Percentiles rank a stretch among this genome's conserved stretches.
Evolutionary conservation across 2,329 filamentous ascomycete species (phyloP).

Genomic region (Diaporthe caulivora): DNA sequence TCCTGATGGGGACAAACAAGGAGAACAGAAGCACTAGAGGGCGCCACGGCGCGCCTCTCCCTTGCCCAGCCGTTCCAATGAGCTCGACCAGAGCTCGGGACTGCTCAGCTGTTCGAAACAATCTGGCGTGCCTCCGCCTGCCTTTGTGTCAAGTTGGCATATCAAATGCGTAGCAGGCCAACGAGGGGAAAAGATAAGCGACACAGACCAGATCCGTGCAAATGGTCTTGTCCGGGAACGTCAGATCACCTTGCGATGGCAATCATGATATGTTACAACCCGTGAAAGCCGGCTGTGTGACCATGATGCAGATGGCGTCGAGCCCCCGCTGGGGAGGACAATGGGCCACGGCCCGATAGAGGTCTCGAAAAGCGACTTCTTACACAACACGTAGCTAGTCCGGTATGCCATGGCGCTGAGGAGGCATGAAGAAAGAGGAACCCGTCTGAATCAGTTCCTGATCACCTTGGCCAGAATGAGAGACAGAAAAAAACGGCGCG

Average conservation of each 20-base stretch:
- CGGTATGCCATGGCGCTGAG: not conserved
- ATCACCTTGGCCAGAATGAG: not conserved
- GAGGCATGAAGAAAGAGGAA: not conserved
- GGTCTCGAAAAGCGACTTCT: conserved; percentile 17
- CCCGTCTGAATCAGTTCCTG: conserved; percentile 24
- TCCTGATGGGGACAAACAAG: conserved; percentile 25
- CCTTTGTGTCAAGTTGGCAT: not conserved
- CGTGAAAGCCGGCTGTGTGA: not conserved
- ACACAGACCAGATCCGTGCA: too few species aligned
- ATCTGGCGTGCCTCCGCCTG: not conserved
- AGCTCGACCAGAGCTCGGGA: conserved; percentile 6
- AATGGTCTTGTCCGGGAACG: conserved; percentile 11
- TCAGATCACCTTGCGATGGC: not conserved
- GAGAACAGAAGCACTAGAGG: conserved; percentile 16
- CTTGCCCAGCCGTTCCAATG: conserved; percentile 18
- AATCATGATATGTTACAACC: not conserved
- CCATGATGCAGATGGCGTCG: conserved; percentile 19
- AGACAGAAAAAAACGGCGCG: conserved; percentile 5
- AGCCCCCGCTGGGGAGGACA: conserved; percentile 14
- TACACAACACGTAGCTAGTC: conserved; percentile 5
- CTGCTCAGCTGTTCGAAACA: conserved; percentile 23
- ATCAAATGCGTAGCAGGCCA: not conserved
- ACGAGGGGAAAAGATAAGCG: not conserved
- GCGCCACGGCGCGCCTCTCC: conserved; percentile 29
- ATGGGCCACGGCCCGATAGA: conserved; percentile 20